Evolutionary conservation across 1,139 yeast genomes (phyloP).

Genomic region (Suhomyces wounanorum): DNA sequence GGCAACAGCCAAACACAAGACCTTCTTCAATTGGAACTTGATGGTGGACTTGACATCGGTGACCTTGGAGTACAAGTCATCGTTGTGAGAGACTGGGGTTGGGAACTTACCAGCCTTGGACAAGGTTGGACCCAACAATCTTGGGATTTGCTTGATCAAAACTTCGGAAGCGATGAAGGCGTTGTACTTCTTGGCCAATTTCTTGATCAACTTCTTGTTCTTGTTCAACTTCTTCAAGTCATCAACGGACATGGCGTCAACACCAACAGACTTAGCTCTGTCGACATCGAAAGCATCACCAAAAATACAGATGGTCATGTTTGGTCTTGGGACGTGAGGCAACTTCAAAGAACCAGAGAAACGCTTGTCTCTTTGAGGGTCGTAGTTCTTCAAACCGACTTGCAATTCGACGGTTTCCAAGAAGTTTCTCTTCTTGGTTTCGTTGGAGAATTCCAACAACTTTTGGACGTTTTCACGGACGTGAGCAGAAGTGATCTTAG

Average conservation of each 20-base stretch:
- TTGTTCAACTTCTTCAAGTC: constrained; percentile 99
- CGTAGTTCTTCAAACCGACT: constrained; percentile 99
- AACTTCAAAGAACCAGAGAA: constrained; percentile 99
- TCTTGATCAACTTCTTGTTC: constrained; percentile 99
- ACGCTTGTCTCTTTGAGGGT: constrained; percentile 99
- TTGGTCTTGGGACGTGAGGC: constrained; percentile 99
- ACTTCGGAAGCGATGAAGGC: constrained; percentile 99
- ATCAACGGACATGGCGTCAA: constrained; percentile 99
- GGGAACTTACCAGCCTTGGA: constrained; percentile 99
- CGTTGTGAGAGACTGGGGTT: constrained; percentile 99
- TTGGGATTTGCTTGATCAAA: constrained; percentile 99
- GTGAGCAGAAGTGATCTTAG: constrained; percentile 89
- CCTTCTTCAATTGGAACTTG: constrained; percentile 99
- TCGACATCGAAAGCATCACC: constrained; percentile 99
- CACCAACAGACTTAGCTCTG: constrained; percentile 99
- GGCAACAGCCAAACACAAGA: constrained; percentile 87
- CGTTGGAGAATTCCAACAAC: constrained; percentile 85
- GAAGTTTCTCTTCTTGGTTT: constrained; percentile 99
- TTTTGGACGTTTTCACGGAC: constrained; percentile 97
- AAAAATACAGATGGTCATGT: constrained; percentile 99
- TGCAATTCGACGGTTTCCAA: constrained; percentile 99
- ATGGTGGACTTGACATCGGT: constrained; percentile 98
- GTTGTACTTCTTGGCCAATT: constrained; percentile 99
- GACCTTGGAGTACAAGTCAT: constrained; percentile 95
- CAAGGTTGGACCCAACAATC: constrained; percentile 99